Base-by-base conservation (phyloP, 176 grass and related monocot genomes). In the Cenchrus purpureus region DNA sequence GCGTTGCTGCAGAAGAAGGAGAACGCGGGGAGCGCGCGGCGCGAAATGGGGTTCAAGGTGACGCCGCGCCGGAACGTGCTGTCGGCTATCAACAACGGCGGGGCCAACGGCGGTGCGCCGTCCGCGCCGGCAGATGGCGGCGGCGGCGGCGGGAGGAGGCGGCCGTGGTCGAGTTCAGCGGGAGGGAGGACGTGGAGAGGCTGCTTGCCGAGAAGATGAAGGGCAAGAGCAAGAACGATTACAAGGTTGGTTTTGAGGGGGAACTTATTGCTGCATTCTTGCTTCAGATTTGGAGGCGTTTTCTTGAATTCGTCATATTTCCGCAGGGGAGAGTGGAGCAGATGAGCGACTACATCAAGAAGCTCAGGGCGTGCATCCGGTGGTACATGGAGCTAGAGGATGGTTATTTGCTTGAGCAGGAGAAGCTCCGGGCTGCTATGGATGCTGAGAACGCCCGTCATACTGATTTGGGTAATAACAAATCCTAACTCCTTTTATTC, bases 141-240 rank as follows among this genome's bases (percentile, higher is more conserved):
- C 48, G 80, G 3, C 22, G 70, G 2, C 5, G 16, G 15, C 32
- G 75, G 8, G 12, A 78, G 19, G 61, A 17, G 17, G 16, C 19
- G 12, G 50, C 81, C 6, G 49, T 70, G 8, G 1, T 97, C 34
- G 94, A 97, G 67, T 97, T 99, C 74, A 76, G 37, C 12, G 91
- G 85, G 48, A 84, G 94, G 62, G 94, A 99, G 51, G 94, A 99
- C n/a, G 97, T 97, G 22, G 97, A 99, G 72, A 85, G 56, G 53
- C 84, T 99, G n/a, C 86, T 99, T 7, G 84, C 62, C 45, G 97
- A 99, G 94, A 97, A 99, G 76, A 89, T 97, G 88, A 99, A 89
- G 81, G 90, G 79, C 7, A 99, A 97, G 59, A 66, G 77, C 83
- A 99, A 97, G 68, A 97, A 59, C 81, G 97, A 99, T 68, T 94